Conservation (phyloP, 192 early-diverging fungal genomes). For the Thamnidium elegans region DNA sequence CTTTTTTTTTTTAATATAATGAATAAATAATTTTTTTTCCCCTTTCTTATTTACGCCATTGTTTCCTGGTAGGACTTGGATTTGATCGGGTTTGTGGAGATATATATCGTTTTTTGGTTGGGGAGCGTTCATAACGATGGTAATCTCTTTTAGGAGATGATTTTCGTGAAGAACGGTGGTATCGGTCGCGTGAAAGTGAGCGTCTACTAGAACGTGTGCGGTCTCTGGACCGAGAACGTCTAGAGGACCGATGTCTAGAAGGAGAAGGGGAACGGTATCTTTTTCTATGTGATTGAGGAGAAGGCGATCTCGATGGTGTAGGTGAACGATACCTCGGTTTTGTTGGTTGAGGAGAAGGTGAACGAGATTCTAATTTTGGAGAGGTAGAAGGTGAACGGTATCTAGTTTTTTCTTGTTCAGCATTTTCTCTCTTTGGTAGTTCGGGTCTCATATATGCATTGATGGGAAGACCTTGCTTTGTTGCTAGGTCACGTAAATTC, state of each 20-base stretch:
- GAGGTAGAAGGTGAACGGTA: constrained; percentile 16
- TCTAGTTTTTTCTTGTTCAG: background rate
- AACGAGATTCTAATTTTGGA: constrained; percentile 13
- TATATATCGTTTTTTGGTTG: no score
- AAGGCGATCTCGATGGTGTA: background rate
- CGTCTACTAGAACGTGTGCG: no score
- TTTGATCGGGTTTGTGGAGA: no score
- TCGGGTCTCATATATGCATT: constrained; percentile 1
- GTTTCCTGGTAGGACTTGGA: no score
- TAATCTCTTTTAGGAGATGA: no score
- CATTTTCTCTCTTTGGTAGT: background rate
- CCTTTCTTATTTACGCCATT: no score
- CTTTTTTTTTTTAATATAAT: background rate
- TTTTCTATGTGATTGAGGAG: background rate
- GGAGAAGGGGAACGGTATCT: background rate
- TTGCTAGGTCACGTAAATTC: constrained; percentile 17
- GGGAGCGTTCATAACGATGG: no score
- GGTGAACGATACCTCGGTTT: background rate
- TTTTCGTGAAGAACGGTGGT: no score
- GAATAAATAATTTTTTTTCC: background rate
- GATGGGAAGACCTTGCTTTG: constrained; percentile 2
- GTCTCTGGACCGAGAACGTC: background rate
- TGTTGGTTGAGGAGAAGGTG: constrained; percentile 11
- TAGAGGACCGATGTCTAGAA: background rate
- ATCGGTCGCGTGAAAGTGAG: no score